Conservation (phyloP, 345 rosid genomes). For the Rhodomyrtus tomentosa region DNA sequence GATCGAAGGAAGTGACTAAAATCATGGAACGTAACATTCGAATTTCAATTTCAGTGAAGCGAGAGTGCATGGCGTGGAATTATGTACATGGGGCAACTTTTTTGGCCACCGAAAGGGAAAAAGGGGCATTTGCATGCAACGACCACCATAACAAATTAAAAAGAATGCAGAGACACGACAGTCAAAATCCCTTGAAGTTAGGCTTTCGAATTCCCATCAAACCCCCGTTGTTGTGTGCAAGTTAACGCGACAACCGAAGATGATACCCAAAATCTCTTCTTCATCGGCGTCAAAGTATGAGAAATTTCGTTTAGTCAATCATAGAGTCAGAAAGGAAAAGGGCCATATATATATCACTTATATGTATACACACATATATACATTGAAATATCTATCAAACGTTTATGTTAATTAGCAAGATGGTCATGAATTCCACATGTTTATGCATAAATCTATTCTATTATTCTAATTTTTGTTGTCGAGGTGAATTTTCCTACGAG, state of each 20-base stretch:
- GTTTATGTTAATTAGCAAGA: neutral
- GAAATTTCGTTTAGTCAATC: neutral
- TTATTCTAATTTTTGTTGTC: neutral
- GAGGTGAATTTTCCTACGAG: neutral
- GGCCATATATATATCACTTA: neutral
- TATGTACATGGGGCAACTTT: neutral
- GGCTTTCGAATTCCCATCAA: neutral
- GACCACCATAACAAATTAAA: neutral
- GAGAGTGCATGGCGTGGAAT: neutral
- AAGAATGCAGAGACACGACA: neutral
- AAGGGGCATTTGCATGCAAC: neutral
- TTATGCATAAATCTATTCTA: neutral
- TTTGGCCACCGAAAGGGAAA: neutral
- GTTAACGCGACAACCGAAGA: neutral
- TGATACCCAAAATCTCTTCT: neutral
- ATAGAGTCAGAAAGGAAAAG: neutral
- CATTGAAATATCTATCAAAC: neutral
- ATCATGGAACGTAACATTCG: neutral
- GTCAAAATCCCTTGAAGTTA: neutral
- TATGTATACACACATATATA: neutral
- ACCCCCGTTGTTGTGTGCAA: neutral
- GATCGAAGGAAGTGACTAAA: neutral
- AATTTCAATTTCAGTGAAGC: neutral
- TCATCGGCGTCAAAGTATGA: neutral
- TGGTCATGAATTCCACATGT: neutral